Percentiles rank a stretch among this genome's conserved stretches.
Conservation (phyloP, 148 eudicot species). For the Simmondsia chinensis region DNA sequence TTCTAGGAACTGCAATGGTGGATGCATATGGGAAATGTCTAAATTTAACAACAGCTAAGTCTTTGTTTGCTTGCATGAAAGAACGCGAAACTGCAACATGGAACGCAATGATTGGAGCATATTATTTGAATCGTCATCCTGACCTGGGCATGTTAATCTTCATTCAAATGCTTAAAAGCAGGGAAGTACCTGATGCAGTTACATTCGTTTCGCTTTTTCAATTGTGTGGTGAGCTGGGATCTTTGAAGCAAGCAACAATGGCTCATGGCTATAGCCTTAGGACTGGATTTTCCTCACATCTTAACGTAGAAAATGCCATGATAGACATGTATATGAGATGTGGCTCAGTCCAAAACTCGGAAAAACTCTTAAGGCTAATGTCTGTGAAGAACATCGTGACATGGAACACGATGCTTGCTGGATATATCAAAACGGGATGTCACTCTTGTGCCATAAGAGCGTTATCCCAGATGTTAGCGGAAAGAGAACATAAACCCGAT, state of each 20-base stretch:
- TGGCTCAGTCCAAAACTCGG: slow-evolving; percentile 12
- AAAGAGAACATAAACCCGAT: slow-evolving; percentile 16
- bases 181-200: slow-evolving; percentile 16
- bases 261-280: slow-evolving; percentile 17
- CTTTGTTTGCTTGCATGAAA: slow-evolving; percentile 17
- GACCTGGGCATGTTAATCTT: slow-evolving; percentile 20
- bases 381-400: slow-evolving; percentile 19
- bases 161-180: slow-evolving; percentile 13
- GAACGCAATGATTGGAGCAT: slow-evolving; percentile 25
- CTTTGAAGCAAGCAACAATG: slow-evolving; percentile 21
- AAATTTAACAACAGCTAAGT: slow-evolving; percentile 15
- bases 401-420: slow-evolving; percentile 36
- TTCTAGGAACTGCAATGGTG: slow-evolving; percentile 28
- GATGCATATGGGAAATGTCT: slow-evolving; percentile 41
- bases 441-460: slow-evolving; percentile 7
- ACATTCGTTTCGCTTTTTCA: slow-evolving; percentile 22
- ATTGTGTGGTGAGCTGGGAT: slow-evolving; percentile 18
- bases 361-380: slow-evolving; percentile 13
- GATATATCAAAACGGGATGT: slow-evolving; percentile 13
- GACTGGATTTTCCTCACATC: slow-evolving; percentile 26
- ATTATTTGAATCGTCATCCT: slow-evolving; percentile 9
- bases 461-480: slow-evolving; percentile 20
- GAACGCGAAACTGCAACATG: slow-evolving; percentile 22
- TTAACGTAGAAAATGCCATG: slow-evolving; percentile 18
- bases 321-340: slow-evolving; percentile 36